These are phyloP conservation scores for Hypericum perforatum DNA, from an alignment of 345 rosid genomes.

Conservation along the genomic window DNA sequence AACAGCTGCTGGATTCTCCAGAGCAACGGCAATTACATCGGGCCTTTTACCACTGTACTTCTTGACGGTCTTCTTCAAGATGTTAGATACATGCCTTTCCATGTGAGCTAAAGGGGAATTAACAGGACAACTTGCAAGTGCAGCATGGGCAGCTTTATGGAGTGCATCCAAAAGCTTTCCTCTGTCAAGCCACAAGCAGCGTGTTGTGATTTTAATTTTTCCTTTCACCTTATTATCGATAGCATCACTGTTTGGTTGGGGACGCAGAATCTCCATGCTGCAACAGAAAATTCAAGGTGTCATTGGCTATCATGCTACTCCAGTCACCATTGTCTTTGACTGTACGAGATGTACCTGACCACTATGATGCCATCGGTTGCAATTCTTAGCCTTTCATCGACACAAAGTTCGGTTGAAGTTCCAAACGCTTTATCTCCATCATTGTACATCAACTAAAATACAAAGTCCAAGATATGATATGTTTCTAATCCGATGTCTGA, in stretches of 20 bases:
- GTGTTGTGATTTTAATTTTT: conserved; percentile 85
- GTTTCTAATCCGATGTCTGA: conserved; percentile 13
- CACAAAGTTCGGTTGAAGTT: conserved; percentile 81
- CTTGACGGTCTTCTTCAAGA: conserved; percentile 87
- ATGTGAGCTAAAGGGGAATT: conserved; percentile 79
- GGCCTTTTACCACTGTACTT: conserved; percentile 95
- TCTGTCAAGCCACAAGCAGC: conserved; percentile 97
- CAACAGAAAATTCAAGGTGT: conserved; percentile 17
- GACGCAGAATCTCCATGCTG: conserved; percentile 92
- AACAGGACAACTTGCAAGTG: conserved; percentile 85
- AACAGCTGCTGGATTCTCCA: conserved; percentile 70
- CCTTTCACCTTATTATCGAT: conserved; percentile 56
- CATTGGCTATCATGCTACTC: conserved; percentile 1
- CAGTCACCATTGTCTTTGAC: neutral
- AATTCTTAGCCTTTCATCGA: conserved; percentile 85
- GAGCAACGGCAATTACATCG: conserved; percentile 77
- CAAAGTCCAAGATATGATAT: conserved; percentile 14
- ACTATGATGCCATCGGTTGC: conserved; percentile 93
- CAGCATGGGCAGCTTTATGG: conserved; percentile 85
- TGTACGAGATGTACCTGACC: conserved; percentile 45
- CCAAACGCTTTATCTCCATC: conserved; percentile 99
- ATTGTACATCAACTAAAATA: conserved; percentile 84
- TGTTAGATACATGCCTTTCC: conserved; percentile 83
- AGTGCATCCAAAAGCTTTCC: conserved; percentile 90
- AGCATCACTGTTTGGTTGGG: conserved; percentile 33